phyloP scores from a whole-genome alignment of 441 rosid species.

The Mallotus repandus region DNA sequence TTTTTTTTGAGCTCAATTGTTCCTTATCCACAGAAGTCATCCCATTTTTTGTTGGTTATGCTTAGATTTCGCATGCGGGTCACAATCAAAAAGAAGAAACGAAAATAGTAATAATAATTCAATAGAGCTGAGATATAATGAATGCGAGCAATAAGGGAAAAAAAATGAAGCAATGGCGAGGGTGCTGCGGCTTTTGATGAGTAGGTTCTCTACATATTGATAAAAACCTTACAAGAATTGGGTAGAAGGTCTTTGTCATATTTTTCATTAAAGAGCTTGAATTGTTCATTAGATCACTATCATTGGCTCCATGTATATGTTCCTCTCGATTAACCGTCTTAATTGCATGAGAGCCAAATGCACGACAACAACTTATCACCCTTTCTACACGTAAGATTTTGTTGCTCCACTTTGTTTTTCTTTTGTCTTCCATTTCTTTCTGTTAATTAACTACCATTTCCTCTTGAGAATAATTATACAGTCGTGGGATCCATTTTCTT shows the following conservation, averaged over 20 bases:
- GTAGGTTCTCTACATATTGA: conserved; percentile 2
- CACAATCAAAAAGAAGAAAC: conserved; percentile 20
- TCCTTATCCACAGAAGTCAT: conserved; percentile 31
- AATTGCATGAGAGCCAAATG: conserved; percentile 35
- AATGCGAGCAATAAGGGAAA: too few relatives aligned
- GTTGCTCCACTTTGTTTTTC: conserved; percentile 3
- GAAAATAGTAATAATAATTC: neutral
- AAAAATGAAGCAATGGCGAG: neutral
- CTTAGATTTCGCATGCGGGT: conserved; percentile 20
- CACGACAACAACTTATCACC: conserved; percentile 28
- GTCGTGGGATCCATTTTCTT: neutral
- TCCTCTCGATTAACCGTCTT: conserved; percentile 28
- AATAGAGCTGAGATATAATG: neutral
- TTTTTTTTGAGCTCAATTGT: neutral
- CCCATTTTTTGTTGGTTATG: conserved; percentile 20
- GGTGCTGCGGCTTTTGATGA: conserved; percentile 18
- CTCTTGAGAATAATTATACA: too few relatives aligned
- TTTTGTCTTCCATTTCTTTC: neutral
- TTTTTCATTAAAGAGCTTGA: conserved; percentile 16
- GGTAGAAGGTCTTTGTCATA: conserved; percentile 33
- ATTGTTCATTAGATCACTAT: conserved; percentile 25
- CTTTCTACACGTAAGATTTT: conserved; percentile 29
- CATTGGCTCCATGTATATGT: conserved; percentile 35
- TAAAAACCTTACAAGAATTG: neutral
- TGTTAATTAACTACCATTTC: too few relatives aligned